Evolutionary conservation across 225 moss, liverwort and hornwort species (phyloP).

Genomic region (Lunularia cruciata): DNA sequence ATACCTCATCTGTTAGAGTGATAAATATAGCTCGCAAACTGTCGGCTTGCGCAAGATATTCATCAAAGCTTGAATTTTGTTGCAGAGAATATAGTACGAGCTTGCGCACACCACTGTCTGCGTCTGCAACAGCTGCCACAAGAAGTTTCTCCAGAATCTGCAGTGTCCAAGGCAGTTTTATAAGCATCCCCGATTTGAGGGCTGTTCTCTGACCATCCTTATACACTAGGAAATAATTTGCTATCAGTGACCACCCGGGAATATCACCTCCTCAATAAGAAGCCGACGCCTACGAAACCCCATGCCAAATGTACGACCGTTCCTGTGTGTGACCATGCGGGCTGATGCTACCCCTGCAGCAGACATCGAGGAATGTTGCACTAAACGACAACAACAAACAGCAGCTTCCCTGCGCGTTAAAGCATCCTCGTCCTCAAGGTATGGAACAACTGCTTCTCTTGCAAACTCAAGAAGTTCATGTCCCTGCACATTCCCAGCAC

Average conservation of each 20-base stretch:
- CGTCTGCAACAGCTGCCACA: constrained; percentile 89
- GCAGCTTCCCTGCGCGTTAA: constrained; percentile 88
- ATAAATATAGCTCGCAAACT: constrained; percentile 96
- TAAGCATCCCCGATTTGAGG: neutral
- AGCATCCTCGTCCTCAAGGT: constrained; percentile 91
- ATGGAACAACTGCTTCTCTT: constrained; percentile 83
- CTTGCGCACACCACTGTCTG: constrained; percentile 77
- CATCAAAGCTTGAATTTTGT: constrained; percentile 75
- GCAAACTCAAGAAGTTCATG: constrained; percentile 98
- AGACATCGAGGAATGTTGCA: constrained; percentile 78
- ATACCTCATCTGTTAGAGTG: constrained; percentile 96
- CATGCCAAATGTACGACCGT: constrained; percentile 82
- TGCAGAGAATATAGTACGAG: constrained; percentile 73
- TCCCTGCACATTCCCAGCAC: constrained; percentile 48
- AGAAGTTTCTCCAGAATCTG: constrained; percentile 95
- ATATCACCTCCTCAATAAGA: constrained; percentile 86
- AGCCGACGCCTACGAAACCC: constrained; percentile 85
- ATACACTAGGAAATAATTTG: no score
- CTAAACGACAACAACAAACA: constrained; percentile 89
- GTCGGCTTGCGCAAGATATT: constrained; percentile 94
- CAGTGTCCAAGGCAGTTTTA: constrained; percentile 1
- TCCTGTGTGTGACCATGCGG: constrained; percentile 72
- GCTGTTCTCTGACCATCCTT: no score
- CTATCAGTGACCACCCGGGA: no score
- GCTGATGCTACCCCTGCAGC: constrained; percentile 59